Evolutionary conservation across 768 basidiomycete genomes (phyloP), one percentile per base, ranked within the genome.

Genomic region (Kwoniella europaea): DNA sequence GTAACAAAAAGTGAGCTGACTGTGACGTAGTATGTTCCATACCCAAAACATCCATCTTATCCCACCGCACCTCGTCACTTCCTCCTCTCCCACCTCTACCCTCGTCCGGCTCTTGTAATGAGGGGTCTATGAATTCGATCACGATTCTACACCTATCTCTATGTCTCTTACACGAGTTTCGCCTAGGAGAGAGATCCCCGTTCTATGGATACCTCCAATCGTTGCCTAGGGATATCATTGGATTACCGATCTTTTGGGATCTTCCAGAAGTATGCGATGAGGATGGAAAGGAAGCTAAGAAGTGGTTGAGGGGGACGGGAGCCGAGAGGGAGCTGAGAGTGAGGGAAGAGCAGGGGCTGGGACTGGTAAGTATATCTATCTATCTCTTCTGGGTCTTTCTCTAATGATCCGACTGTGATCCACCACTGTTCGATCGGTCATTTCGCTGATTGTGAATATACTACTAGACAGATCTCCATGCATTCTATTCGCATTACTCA

Each of bases 171-270:
- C 78, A 82, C 68, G 85, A 86, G 68, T 66, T 83, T 13, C 71
- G 76, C 0, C 67, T 80, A 15, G 82, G 80, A 0, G 6, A 20
- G 0, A n/a, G 53, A 22, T 85, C 84, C 6, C 58, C 62, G 24
- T 86, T 81, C 75, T 78, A 66, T 18, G 82, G 80, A 15, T 86
- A 85, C 68, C 67, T 86, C 4, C 83, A 83, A 58, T 73, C 74
- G 7, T 65, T 85, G 27, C 85, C 85, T 0, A 71, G 79, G 7
- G 67, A 70, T 0, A 57, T 68, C 4, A 72, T 84, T 3, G 55
- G 54, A 12, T 18, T 79, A 22, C 84, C 83, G 0, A 50, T 79
- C 18, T 76, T 86, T 6, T 86, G 85, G 85, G 63, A 67, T 27
- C 29, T 72, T 1, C 63, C 73, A 43, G 71, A 74, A 16, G 44